Evolutionary conservation across 805 yeast genomes (phyloP), one percentile per base, ranked within the genome.

Genomic region (Candida glaebosa): DNA sequence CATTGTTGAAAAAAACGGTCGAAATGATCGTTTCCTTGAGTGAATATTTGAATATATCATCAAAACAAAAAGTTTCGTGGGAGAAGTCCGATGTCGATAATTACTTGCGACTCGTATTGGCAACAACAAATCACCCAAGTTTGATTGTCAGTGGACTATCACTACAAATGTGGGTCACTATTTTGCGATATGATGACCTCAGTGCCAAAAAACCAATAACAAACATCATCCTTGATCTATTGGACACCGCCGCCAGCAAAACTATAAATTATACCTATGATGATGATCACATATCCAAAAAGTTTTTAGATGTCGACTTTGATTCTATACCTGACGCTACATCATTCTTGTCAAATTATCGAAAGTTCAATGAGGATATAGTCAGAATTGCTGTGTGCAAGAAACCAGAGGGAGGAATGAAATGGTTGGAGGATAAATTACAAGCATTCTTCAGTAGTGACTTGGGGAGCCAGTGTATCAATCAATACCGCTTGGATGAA

Each of bases 121-220:
- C 81, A 35, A 87, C 96, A 1, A 86, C 96, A 0, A 76, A 73
- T 52, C 93, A 88, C 56, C 85, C 87, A 18, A 86, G 96, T 52
- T 71, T 93, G 42, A 83, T 91, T n/a, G 82, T 91, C 2, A 84
- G 96, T 38, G 96, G 96, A 0, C 72, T 93, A 14, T 86, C 96
- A 0, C 65, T 93, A 39, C 96, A 89, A 58, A 84, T 93, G 67
- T 95, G 99, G 99, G 88, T 95, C 46, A 79, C 91, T 2, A 79
- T 91, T 50, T 66, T 95, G 39, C 75, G 99, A 53, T 78, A 82
- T 43, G 96, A 89, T 50, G 87, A 82, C 45, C 69, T 85, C 36
- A 71, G 82, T 44, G 78, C 79, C 9, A 75, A 73, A 48, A 69
- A 72, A 4, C 75, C 78, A 34, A 79, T 84, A 32, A 71, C 73